These are phyloP conservation scores for Trypanosoma caninum DNA, from an alignment of 208 protist species.

Conservation along the genomic window DNA sequence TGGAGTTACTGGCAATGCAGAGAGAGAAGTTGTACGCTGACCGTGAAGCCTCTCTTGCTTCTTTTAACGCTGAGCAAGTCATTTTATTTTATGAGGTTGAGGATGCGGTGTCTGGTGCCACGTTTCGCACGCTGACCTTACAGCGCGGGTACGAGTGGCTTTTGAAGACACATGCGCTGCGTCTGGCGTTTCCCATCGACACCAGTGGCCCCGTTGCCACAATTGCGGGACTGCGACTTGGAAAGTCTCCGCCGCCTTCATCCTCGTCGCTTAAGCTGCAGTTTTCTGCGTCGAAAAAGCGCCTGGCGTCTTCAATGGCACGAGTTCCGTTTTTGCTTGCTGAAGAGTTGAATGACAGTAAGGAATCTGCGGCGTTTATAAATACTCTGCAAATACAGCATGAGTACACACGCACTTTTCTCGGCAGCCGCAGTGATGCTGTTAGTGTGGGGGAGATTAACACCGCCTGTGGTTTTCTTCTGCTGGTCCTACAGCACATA, in stretches of 20 bases:
- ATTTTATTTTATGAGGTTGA: conserved; percentile 30
- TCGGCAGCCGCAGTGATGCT: conserved; percentile 20
- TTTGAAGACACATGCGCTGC: conserved; percentile 25
- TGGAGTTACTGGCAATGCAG: neutral
- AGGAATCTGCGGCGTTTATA: neutral
- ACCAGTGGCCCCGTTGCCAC: conserved; percentile 45
- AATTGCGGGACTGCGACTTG: conserved; percentile 65
- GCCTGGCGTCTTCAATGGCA: neutral
- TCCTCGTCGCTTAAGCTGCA: neutral
- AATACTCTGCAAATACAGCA: conserved; percentile 13
- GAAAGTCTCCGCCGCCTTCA: conserved; percentile 27
- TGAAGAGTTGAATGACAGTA: conserved; percentile 1
- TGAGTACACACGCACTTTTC: conserved; percentile 19
- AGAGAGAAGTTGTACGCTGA: neutral
- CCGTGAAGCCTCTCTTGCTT: neutral
- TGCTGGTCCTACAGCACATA: conserved; percentile 44
- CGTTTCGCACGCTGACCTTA: conserved; percentile 18
- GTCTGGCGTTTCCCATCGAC: conserved; percentile 48
- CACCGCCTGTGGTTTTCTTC: conserved; percentile 59
- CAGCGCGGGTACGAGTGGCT: conserved; percentile 24
- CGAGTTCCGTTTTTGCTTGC: neutral
- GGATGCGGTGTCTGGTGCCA: conserved; percentile 20
- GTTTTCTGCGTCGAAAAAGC: neutral
- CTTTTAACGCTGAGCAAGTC: conserved; percentile 31
- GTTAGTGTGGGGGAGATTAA: conserved; percentile 65